A percentile compares a stretch with the other conserved stretches of the same genome.
These are phyloP conservation scores for Biscogniauxia mediterranea DNA, from an alignment of 2,329 filamentous ascomycete genomes.

Conservation along the genomic window DNA sequence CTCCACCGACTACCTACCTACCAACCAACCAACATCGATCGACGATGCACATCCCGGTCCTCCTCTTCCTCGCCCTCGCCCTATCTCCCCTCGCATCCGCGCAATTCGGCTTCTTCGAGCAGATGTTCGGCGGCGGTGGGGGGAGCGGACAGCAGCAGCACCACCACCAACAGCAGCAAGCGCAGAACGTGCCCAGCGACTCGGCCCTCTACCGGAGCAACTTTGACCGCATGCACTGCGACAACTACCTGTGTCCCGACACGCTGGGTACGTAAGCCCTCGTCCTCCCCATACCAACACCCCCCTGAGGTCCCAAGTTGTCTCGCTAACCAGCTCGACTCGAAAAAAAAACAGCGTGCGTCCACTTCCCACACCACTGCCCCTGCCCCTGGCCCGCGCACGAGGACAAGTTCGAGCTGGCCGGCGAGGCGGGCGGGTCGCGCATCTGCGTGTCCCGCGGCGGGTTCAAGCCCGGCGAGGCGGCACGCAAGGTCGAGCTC, in stretches of 20 bases:
- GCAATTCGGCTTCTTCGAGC: conserved; percentile 97
- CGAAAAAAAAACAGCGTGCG: conserved; percentile 60
- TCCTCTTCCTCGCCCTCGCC: conserved; percentile 51
- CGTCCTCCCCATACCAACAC: too few species aligned
- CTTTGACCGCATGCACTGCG: conserved; percentile 68
- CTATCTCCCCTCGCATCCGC: conserved; percentile 61
- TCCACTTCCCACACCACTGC: conserved; percentile 95
- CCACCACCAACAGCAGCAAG: conserved; percentile 56
- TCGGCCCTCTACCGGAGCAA: conserved; percentile 64
- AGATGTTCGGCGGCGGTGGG: conserved; percentile 78
- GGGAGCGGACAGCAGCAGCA: conserved; percentile 42
- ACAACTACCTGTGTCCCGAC: conserved; percentile 91
- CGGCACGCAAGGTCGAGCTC: conserved; percentile 73
- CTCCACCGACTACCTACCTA: too few species aligned
- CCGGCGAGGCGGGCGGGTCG: conserved; percentile 70
- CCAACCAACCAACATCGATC: too few species aligned
- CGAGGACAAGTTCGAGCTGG: conserved; percentile 75
- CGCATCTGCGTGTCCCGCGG: conserved; percentile 73
- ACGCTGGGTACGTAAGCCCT: conserved; percentile 60
- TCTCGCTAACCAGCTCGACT: too few species aligned
- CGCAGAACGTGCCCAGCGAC: conserved; percentile 82
- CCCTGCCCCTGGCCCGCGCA: conserved; percentile 78
- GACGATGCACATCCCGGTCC: conserved; percentile 33
- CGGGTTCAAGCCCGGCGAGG: conserved; percentile 70
- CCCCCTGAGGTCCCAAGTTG: too few species aligned